These are phyloP conservation scores for Pinus tabuliformis DNA, from an alignment of 75 land plant genomes.

Conservation along the genomic window DNA sequence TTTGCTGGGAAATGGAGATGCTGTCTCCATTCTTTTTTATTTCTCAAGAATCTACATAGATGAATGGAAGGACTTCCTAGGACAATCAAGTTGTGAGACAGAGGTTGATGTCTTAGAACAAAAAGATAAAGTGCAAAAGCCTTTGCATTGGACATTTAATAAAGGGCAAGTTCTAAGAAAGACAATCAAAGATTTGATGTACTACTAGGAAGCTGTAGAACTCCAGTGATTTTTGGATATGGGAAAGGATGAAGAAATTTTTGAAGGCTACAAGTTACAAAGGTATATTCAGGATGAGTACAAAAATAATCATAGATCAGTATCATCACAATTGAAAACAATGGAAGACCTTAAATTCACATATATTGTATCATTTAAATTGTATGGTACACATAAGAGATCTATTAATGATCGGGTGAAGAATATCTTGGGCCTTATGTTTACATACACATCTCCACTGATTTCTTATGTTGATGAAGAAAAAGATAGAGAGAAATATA, in stretches of 20 bases:
- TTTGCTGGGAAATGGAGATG: no score
- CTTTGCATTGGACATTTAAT: not conserved
- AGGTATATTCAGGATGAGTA: conserved; percentile 29
- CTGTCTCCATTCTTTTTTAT: no score
- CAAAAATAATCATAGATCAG: conserved; percentile 50
- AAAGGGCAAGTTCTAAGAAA: no score
- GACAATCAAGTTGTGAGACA: no score
- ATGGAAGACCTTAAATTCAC: conserved; percentile 97
- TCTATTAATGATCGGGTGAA: conserved; percentile 77
- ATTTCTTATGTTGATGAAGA: conserved; percentile 91
- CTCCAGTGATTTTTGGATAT: no score
- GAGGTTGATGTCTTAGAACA: no score
- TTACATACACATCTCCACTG: conserved; percentile 81
- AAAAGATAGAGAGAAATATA: conserved; percentile 59
- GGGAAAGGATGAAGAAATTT: no score
- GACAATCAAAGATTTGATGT: no score
- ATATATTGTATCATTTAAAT: conserved; percentile 97
- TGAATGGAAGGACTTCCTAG: no score
- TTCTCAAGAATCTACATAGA: no score
- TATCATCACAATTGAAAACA: conserved; percentile 81
- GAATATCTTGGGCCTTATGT: conserved; percentile 85
- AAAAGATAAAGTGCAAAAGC: no score
- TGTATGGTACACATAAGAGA: conserved; percentile 82
- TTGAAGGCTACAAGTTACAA: conserved; percentile 59
- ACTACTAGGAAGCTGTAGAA: no score